A percentile compares a stretch with the other conserved stretches of the same genome.
Conservation (phyloP, 768 basidiomycete genomes). For the Psilocybe azurescens region DNA sequence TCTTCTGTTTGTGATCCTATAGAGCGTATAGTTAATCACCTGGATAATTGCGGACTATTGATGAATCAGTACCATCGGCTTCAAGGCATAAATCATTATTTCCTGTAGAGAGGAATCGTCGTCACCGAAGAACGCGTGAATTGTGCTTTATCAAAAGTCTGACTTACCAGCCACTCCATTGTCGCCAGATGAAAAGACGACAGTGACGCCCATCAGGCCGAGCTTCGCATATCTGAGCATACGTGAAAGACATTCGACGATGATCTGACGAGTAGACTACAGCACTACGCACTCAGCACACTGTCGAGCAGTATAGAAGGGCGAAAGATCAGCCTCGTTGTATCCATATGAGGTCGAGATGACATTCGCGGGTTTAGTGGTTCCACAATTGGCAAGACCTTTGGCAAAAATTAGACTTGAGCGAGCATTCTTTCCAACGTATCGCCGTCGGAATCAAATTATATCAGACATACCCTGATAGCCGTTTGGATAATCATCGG, state of each 20-base stretch:
- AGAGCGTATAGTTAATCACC: not conserved
- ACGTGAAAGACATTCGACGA: not conserved
- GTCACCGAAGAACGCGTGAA: not conserved
- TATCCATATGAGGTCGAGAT: conserved; percentile 48
- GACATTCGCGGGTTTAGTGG: conserved; percentile 42
- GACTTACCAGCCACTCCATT: conserved; percentile 50
- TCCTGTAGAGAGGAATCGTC: conserved; percentile 18
- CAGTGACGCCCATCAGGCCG: conserved; percentile 61
- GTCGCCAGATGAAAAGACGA: conserved; percentile 65
- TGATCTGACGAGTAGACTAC: not conserved
- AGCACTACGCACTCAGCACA: conserved; percentile 41
- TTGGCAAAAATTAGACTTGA: not conserved
- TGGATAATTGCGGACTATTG: not conserved
- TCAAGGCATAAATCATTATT: conserved; percentile 38
- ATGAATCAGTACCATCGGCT: conserved; percentile 41
- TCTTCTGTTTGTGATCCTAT: conserved; percentile 32
- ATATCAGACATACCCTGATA: conserved; percentile 31
- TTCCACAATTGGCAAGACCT: conserved; percentile 41
- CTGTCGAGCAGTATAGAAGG: conserved; percentile 42
- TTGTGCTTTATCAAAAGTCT: not conserved
- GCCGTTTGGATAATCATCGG: conserved; percentile 32
- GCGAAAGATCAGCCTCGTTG: conserved; percentile 44
- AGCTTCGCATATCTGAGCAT: conserved; percentile 47
- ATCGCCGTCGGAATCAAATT: not conserved
- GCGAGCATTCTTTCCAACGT: not conserved